phyloP scores from a whole-genome alignment of 176 grass and related monocot species.

The Bromus sterilis region DNA sequence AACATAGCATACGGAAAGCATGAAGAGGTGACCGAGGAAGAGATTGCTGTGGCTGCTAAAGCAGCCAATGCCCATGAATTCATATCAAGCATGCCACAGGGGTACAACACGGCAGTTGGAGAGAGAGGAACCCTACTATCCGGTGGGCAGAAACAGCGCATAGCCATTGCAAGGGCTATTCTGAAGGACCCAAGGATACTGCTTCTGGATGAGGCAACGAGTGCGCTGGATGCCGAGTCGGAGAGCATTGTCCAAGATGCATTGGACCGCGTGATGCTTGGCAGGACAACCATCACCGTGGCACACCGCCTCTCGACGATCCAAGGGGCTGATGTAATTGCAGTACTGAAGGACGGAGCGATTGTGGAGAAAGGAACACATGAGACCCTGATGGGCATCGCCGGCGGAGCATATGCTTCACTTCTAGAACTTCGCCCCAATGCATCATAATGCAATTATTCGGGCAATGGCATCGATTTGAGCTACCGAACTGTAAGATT shows the following conservation, averaged over 20 bases:
- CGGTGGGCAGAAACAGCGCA: constrained; percentile 53
- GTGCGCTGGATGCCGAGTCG: constrained; percentile 52
- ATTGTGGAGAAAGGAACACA: constrained; percentile 37
- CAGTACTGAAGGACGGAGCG: constrained; percentile 29
- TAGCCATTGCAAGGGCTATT: constrained; percentile 56
- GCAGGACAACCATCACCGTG: constrained; percentile 30
- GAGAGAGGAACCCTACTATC: constrained; percentile 45
- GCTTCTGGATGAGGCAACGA: constrained; percentile 62
- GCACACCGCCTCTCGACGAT: constrained; percentile 43
- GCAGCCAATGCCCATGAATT: constrained; percentile 44
- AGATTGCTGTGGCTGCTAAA: constrained; percentile 22
- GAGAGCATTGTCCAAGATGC: constrained; percentile 48
- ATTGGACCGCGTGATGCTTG: constrained; percentile 25
- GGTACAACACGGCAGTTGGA: constrained; percentile 28
- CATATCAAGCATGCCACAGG: constrained; percentile 48
- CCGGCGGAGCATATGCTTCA: constrained; percentile 27
- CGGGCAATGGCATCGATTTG: neutral
- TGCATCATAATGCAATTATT: neutral
- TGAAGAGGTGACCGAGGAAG: constrained; percentile 31
- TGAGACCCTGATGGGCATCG: constrained; percentile 14
- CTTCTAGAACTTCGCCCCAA: constrained; percentile 25
- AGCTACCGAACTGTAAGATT: neutral
- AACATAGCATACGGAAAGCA: constrained; percentile 51
- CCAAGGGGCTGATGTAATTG: constrained; percentile 28
- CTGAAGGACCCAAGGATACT: constrained; percentile 54